Evolutionary conservation across 495 filamentous ascomycete genomes (phyloP), one percentile per base, ranked within the genome.

Genomic region (Hypoxylon lienhwacheense): DNA sequence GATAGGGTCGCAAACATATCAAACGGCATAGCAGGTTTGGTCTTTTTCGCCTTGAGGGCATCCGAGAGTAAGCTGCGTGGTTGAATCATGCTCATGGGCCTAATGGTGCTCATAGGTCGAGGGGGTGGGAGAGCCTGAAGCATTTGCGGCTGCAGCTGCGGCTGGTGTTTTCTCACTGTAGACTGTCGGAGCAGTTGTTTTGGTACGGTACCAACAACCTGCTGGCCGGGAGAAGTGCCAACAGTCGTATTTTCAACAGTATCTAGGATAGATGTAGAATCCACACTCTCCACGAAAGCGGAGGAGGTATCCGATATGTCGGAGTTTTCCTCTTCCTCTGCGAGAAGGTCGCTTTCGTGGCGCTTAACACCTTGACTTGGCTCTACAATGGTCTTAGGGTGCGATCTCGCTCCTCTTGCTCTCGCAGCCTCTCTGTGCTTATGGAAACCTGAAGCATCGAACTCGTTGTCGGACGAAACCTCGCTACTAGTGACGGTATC

Each of bases 401-500:
- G 68, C 11, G 73, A 53, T 42, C 70, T 73, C 12, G 61, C 49
- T 26, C 31, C 55, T 22, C 64, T 70, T 3, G 69, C 66, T 15
- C 70, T 64, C 10, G 71, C 66, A 1, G 67, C 73, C 47, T 77
- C 74, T 78, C 84, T 55, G 69, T 82, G 62, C 71, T 76, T 70
- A 70, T 86, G 74, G 45, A 84, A 87, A 3, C 79, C 74, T 7
- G 83, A 83, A 1, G 83, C 73, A 31, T 90, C 88, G 29, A 90
- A 75, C 52, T 93, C 90, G 61, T 92, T 91, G 55, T 95, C 90
- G 0, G 90, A 95, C 1, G 90, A 95, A 54, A 97, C 80, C 43
- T 97, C 91, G 67, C 89, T 95, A 68, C 90, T 95, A 1, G 91
- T 95, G 6, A 88, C 85, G 0, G 91, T 97, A 66, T 95, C 91